Conservation (phyloP, 768 basidiomycete genomes). For the Sporobolomyces pararoseus region DNA sequence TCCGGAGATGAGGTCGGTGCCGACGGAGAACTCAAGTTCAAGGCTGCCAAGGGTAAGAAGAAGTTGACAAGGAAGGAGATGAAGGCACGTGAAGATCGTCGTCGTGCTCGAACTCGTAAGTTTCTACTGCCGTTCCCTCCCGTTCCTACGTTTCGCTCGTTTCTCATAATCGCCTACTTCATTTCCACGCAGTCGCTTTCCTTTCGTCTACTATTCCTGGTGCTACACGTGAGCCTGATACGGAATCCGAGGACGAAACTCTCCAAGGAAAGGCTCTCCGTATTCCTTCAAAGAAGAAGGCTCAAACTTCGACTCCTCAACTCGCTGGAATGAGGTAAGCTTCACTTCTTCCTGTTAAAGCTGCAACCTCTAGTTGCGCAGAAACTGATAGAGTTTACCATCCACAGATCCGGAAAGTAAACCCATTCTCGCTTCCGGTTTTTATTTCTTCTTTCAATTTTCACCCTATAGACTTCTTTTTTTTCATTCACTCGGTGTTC, state of each 20-base stretch:
- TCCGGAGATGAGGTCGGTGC: constrained; percentile 36
- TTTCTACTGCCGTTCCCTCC: neutral
- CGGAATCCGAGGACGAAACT: constrained; percentile 31
- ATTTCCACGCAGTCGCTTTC: constrained; percentile 26
- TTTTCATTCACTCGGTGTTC: neutral
- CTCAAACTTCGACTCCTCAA: neutral
- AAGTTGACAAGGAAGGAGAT: constrained; percentile 41
- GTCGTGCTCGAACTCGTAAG: constrained; percentile 38
- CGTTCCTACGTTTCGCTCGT: neutral
- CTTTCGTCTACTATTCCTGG: constrained; percentile 33
- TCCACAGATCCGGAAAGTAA: constrained; percentile 12
- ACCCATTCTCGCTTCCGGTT: neutral
- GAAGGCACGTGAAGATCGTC: constrained; percentile 43
- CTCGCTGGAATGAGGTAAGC: constrained; percentile 10
- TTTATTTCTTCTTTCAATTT: neutral
- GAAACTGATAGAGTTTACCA: too few species aligned
- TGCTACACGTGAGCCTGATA: constrained; percentile 38
- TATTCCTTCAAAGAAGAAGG: constrained; percentile 25
- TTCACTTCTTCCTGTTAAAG: too few species aligned
- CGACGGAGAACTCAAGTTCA: constrained; percentile 38
- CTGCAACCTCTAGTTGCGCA: too few species aligned
- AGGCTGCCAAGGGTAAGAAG: constrained; percentile 42
- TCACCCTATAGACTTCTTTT: neutral
- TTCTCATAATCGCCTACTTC: too few species aligned
- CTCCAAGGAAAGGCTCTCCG: constrained; percentile 26